Base-by-base conservation (phyloP, 331 rosid species). In the Acacia concinna region DNA sequence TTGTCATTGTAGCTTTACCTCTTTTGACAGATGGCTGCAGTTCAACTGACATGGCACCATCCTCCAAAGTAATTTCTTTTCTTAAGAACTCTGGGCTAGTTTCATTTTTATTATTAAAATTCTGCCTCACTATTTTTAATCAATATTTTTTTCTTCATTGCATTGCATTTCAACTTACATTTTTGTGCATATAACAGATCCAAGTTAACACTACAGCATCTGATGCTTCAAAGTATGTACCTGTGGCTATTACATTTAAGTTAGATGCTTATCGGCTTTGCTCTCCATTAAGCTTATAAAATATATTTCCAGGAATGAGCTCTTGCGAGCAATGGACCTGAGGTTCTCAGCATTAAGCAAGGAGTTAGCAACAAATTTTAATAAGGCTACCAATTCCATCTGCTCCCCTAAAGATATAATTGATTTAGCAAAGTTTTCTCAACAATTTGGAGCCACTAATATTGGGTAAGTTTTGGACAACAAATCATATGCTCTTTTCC, bases 291-390 rank as follows among this genome's bases (percentile, higher is more conserved):
- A 77, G 62, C 66, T 60, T 81, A 75, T 81, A 81, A 88, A 83
- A 66, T 88, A 69, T 90, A 77, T 77, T 83, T 35, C 49, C 93
- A 96, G 98, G 90, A 93, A 90, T 43, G 96, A 93, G 76, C 87
- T 96, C 66, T 76, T 96, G 89, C 92, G 89, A 83, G 98, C 99
- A 77, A 85, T 96, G 92, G 98, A 91, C 78, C 86, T 91, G 86
- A 89, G 99, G 90, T 86, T 96, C 30, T 82, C 81, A 44, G 98
- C 98, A 64, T 81, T 93, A 79, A 89, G 85, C 56, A 80, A 73
- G 74, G 90, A 96, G 81, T 90, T 93, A 74, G 74, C 69, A 75
- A 84, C 85, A 41, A 84, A 84, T 64, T 77, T 93, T 82, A 76
- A 83, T 69, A 79, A 90, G 83, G 94, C 88, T 80, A 73, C 79